Evolutionary conservation across 2,329 filamentous ascomycete genomes (phyloP), one percentile per base, ranked within the genome.

Genomic region (Colletotrichum chlorophyti): DNA sequence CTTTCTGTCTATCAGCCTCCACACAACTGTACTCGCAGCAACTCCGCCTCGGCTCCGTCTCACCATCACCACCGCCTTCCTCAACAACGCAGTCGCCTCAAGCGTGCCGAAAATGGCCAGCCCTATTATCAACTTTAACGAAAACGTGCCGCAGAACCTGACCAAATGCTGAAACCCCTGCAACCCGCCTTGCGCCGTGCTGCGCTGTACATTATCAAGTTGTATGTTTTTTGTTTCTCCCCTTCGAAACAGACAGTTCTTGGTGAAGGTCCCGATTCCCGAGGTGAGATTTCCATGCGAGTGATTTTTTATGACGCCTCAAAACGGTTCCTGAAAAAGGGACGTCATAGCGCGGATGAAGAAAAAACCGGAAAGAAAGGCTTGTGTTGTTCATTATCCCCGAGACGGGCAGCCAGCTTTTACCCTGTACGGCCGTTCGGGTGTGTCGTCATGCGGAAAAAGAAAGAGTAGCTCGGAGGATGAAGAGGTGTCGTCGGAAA

Each of bases 121-220:
- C 52, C 27, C 46, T 62, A 63, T 63, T 63, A 63, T 63, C 58
- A 54, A 62, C 58, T 58, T 19, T 34, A 53, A 54, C 60, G 51
- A 53, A 53, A 63, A 58, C 58, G 50, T 61, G 50, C 53, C 48
- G 58, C 53, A 62, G 59, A 61, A 70, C 66, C 53, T 70, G 62
- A 74, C 69, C 70, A 70, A 74, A 75, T 73, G 72, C 70, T 71
- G 66, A 61, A 67, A 61, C 55, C 66, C 72, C 69, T 68, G 64
- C 66, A 72, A 65, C 68, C 70, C 71, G 67, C 67, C 68, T 60
- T 72, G 72, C 73, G 72, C 72, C 70, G 66, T 72, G 69, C 69
- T 72, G 73, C 70, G 72, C 72, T 71, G 67, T 68, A 72, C 69
- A 68, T 68, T 69, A 68, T 70, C 70, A 61, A 61, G 61, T 57